These are phyloP conservation scores for Annulohypoxylon nitens DNA, from an alignment of 495 filamentous ascomycete species.

Conservation along the genomic window DNA sequence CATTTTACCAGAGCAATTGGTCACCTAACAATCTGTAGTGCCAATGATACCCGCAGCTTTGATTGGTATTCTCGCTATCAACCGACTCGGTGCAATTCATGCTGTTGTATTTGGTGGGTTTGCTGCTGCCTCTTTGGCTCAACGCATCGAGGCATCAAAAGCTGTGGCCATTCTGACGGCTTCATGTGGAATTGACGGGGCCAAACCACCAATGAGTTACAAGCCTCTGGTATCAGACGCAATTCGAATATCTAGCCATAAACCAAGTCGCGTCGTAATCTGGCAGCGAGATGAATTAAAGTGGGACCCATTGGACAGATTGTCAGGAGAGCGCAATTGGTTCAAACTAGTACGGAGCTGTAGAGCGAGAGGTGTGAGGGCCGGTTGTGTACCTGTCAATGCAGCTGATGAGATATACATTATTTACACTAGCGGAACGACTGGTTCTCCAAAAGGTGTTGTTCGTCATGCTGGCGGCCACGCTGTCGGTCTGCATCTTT, in stretches of 20 bases:
- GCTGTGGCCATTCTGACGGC: conserved; percentile 86
- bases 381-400: conserved; percentile 79
- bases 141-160: conserved; percentile 85
- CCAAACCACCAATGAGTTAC: conserved; percentile 79
- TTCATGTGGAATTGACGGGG: conserved; percentile 91
- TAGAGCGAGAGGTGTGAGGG: conserved; percentile 71
- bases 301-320: conserved; percentile 76
- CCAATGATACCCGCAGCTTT: conserved; percentile 94
- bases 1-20: conserved; percentile 3
- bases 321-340: conserved; percentile 81
- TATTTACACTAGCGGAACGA: conserved; percentile 90
- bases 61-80: conserved; percentile 84
- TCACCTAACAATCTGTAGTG: conserved; percentile 66
- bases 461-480: conserved; percentile 87
- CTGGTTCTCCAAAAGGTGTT: conserved; percentile 90
- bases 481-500: conserved; percentile 85
- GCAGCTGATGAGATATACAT: conserved; percentile 87
- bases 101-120: conserved; percentile 95
- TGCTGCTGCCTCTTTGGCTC: conserved; percentile 81
- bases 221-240: conserved; percentile 79
- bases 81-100: conserved; percentile 87
- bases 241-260: conserved; percentile 68
- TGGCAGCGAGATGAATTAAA: conserved; percentile 82
- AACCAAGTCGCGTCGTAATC: conserved; percentile 75
- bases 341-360: conserved; percentile 78